phyloP scores from a whole-genome alignment of 2,329 filamentous ascomycete genomes.

The Atkinsonella texensis region DNA sequence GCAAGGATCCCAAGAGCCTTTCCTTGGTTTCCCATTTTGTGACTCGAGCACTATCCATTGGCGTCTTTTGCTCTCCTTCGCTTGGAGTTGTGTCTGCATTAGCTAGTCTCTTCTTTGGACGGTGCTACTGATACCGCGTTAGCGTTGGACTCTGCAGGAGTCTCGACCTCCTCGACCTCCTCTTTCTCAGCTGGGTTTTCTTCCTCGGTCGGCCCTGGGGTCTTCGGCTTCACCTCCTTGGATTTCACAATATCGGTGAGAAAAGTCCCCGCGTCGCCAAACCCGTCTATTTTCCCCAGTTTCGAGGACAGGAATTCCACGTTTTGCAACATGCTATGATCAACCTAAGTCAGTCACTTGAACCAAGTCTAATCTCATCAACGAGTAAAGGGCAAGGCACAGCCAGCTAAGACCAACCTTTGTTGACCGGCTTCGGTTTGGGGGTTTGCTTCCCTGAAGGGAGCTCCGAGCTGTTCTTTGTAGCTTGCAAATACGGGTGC shows the following conservation, averaged over 20 bases:
- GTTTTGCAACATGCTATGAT: constrained; percentile 59
- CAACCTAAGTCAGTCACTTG: background rate
- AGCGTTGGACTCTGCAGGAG: background rate
- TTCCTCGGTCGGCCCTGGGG: constrained; percentile 6
- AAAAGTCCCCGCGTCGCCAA: constrained; percentile 59
- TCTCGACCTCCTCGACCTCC: constrained; percentile 1
- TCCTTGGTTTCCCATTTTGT: too few relatives aligned
- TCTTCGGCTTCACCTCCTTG: constrained; percentile 34
- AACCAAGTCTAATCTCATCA: background rate
- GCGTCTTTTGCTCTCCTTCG: background rate
- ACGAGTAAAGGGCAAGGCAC: background rate
- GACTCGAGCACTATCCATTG: too few relatives aligned
- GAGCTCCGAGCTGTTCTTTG: constrained; percentile 62
- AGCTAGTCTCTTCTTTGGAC: too few relatives aligned
- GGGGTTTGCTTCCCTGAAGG: constrained; percentile 52
- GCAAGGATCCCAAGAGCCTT: too few relatives aligned
- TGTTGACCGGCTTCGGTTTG: constrained; percentile 56
- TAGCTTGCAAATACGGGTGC: constrained; percentile 72
- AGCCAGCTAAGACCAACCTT: constrained; percentile 41
- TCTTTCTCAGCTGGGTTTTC: constrained; percentile 10
- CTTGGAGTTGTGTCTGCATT: background rate
- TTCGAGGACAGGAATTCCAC: constrained; percentile 59
- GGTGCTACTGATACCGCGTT: background rate
- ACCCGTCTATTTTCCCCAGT: constrained; percentile 68
- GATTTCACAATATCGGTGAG: constrained; percentile 52